Evolutionary conservation across 352 stramenopile genomes (phyloP), one percentile per base, ranked within the genome.

Genomic region (Phytophthora sansomeana): DNA sequence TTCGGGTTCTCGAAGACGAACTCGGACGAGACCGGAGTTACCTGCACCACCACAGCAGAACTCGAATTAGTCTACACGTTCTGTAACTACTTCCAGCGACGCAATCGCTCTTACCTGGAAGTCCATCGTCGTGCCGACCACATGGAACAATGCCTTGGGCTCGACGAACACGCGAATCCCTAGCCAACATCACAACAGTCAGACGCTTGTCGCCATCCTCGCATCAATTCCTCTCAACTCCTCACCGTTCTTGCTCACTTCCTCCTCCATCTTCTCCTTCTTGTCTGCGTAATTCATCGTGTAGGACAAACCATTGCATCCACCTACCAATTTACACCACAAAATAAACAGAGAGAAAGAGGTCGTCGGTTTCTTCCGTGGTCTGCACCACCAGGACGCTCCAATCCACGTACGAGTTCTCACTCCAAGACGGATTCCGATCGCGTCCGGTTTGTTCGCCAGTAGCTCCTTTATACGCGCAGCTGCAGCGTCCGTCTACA

Each of bases 1-100:
- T 99, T 99, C n/a, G 98, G 98, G 84, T 99, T 99, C 42, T 98
- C 95, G 77, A 99, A 99, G 11, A 98, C 98, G 63, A 99, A 99
- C 80, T 99, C 97, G 38, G 95, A 95, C 26, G 91, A 96, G 52
- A 99, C 87, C 52, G 98, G 97, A 48, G 95, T 98, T 68, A 97
- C 96, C 81, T 99, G 55, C 7, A 44, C 11, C 21, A 47, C 5
- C 26, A 50, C 13, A 41, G 39, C 42, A 57, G 36, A 43, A 29
- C 13, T 42, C 17, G 5, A 43, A 10, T 46, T 19, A 46, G 39
- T 46, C 39, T 29, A n/a, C 39, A 46, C 8, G 6, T 28, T 39
- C 3, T 39, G 33, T 13, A 28, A n/a, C 39, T 16, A 46, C 16
- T 24, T 17, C 0, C 36, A 8, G 10, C 10, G 17, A 43, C n/a